Percentiles rank a stretch among this genome's conserved stretches.
phyloP scores from a whole-genome alignment of 345 rosid genomes.

The Eucalyptus leucophloia region DNA sequence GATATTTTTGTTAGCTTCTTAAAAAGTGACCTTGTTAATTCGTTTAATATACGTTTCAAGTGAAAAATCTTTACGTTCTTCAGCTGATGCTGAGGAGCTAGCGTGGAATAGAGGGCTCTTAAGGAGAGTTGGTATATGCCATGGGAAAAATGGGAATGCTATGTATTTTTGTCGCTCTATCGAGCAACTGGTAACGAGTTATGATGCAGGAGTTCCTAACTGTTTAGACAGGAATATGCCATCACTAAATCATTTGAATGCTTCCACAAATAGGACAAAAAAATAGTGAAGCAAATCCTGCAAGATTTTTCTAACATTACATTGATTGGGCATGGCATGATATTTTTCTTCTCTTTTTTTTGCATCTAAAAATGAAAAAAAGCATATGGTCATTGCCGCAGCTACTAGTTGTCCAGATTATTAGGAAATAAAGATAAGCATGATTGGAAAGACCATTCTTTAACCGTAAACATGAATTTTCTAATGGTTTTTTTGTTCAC shows the following conservation, averaged over 20 bases:
- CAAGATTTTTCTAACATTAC: not conserved
- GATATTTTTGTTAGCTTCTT: not conserved
- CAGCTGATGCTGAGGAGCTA: constrained; percentile 48
- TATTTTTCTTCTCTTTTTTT: not conserved
- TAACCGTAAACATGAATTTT: not conserved
- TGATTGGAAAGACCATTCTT: not conserved
- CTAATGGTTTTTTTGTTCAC: not conserved
- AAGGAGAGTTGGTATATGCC: constrained; percentile 56
- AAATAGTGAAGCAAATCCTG: not conserved
- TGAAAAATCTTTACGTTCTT: constrained; percentile 41
- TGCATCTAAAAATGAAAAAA: not conserved
- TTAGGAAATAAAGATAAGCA: not conserved
- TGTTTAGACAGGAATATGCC: not conserved
- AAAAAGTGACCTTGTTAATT: not conserved
- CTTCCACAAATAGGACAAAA: not conserved
- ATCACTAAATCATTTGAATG: not conserved
- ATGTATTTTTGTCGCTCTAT: constrained; percentile 43
- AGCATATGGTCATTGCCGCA: not conserved
- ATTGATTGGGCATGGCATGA: not conserved
- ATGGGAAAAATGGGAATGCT: constrained; percentile 60
- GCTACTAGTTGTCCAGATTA: not conserved
- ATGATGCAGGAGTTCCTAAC: constrained; percentile 1
- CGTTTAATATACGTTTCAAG: constrained; percentile 9
- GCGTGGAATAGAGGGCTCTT: constrained; percentile 58
- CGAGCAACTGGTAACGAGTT: constrained; percentile 30